Evolutionary conservation across 2,329 filamentous ascomycete species (phyloP), one percentile per base, ranked within the genome.

Genomic region (Ceratocystis alfenasii): DNA sequence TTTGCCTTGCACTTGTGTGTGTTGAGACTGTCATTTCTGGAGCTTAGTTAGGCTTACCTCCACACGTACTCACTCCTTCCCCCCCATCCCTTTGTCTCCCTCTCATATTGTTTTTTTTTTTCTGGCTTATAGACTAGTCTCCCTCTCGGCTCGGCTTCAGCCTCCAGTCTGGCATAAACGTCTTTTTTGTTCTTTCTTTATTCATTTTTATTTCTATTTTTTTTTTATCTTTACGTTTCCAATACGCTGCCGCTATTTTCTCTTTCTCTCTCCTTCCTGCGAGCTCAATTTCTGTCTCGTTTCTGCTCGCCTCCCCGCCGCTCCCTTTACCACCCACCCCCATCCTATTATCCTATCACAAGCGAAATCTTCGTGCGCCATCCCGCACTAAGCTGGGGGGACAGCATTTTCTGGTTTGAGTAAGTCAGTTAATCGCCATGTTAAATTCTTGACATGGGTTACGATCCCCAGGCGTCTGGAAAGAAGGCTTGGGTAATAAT

Each of bases 401-500:
- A 55, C 53, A 10, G 17, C 53, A 30, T 17, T 57, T 57, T 57
- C 22, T 30, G 10, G 53, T 30, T 57, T 30, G 22, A 57, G 53
- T 57, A 57, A 57, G 53, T 57, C 22, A 57, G 30, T 30, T 17
- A 57, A 57, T n/a, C 36, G 12, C 36, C 36, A 57, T 57, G 22
- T n/a, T 28, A 7, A 33, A 30, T 33, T 57, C 53, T 15, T 57
- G 22, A 57, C 53, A 57, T 57, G 53, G 53, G 22, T 30, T 8
- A 30, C 30, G 25, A 30, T 57, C 53, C 53, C 53, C 22, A 57
- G 22, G 53, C 28, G 25, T 57, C 53, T n/a, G 28, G 22, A 28
- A 57, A 57, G 28, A 57, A 57, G 53, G 53, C 53, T 30, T 28
- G 53, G 30, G 53, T 57, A 57, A 57, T 57, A 57, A 57, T 33